Evolutionary conservation across 345 rosid species (phyloP).

Genomic region (Eucalyptus curtisii): DNA sequence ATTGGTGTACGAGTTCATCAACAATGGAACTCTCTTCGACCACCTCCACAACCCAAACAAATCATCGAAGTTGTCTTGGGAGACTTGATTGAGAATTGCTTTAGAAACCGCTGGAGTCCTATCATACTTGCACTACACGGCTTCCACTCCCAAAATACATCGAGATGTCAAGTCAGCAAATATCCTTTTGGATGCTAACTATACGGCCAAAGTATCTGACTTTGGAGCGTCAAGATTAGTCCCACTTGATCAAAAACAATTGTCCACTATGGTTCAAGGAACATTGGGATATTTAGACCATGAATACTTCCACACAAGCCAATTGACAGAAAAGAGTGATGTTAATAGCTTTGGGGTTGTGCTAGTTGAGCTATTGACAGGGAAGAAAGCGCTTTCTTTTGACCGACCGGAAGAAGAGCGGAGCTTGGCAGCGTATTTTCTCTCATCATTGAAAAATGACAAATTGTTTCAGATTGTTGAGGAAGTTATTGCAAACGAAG

Average conservation of each 20-base stretch:
- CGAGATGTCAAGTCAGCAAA: conserved; percentile 28
- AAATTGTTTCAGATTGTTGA: conserved; percentile 8
- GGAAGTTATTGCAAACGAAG: not conserved
- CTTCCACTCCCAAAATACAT: conserved; percentile 13
- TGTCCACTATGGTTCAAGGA: conserved; percentile 29
- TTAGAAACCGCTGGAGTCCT: conserved; percentile 14
- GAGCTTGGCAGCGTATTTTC: conserved; percentile 6
- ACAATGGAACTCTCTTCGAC: conserved; percentile 22
- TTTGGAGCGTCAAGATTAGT: conserved; percentile 35
- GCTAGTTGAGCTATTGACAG: conserved; percentile 20
- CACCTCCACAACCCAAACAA: conserved; percentile 10
- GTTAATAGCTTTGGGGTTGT: conserved; percentile 38
- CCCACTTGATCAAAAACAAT: conserved; percentile 14
- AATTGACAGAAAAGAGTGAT: conserved; percentile 22
- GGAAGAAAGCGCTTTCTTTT: conserved; percentile 4
- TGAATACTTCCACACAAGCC: conserved; percentile 10
- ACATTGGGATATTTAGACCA: conserved; percentile 35
- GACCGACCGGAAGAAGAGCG: conserved; percentile 6
- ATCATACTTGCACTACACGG: conserved; percentile 15
- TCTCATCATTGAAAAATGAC: conserved; percentile 6
- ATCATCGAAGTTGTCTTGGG: conserved; percentile 9
- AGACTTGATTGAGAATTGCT: conserved; percentile 11
- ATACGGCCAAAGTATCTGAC: conserved; percentile 23
- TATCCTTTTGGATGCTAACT: conserved; percentile 22
- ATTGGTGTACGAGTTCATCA: conserved; percentile 21